Evolutionary conservation across 805 yeast species (phyloP).

Genomic region (Ogataea kodamae): DNA sequence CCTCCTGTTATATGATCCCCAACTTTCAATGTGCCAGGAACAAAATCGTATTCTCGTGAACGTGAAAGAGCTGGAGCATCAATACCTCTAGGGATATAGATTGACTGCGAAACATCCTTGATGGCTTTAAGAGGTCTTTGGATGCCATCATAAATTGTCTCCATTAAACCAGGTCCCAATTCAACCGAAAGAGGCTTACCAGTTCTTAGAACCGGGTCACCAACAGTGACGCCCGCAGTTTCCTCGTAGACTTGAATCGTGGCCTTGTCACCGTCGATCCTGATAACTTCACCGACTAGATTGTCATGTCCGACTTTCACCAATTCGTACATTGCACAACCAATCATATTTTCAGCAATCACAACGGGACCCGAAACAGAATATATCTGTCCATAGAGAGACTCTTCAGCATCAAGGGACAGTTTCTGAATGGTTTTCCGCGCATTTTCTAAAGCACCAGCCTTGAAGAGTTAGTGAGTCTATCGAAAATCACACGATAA

Average conservation of each 20-base stretch:
- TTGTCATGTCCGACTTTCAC: conserved; percentile 97
- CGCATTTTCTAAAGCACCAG: conserved; percentile 96
- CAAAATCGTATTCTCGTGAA: conserved; percentile 77
- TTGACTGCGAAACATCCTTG: conserved; percentile 80
- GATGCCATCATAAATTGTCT: conserved; percentile 98
- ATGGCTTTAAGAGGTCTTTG: conserved; percentile 97
- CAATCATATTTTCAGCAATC: conserved; percentile 97
- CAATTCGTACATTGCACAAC: conserved; percentile 99
- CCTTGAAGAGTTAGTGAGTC: conserved; percentile 41
- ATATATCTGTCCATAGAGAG: conserved; percentile 82
- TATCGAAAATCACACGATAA: too few relatives aligned
- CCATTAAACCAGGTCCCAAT: conserved; percentile 99
- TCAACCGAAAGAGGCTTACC: conserved; percentile 99
- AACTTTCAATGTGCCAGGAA: conserved; percentile 71
- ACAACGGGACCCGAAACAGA: conserved; percentile 98
- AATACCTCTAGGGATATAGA: conserved; percentile 98
- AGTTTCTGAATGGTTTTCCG: conserved; percentile 88
- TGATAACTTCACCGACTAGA: conserved; percentile 96
- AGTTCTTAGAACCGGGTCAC: conserved; percentile 97
- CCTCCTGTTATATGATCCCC: conserved; percentile 99
- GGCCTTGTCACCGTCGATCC: conserved; percentile 95
- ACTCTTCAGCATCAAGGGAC: conserved; percentile 71
- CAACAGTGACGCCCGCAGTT: conserved; percentile 98
- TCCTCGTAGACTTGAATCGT: conserved; percentile 99
- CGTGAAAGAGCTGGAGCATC: conserved; percentile 95